Percentiles rank a stretch among this genome's conserved stretches.
Evolutionary conservation across 192 early-diverging fungal genomes (phyloP).

Genomic region (Linnemannia elongata): DNA sequence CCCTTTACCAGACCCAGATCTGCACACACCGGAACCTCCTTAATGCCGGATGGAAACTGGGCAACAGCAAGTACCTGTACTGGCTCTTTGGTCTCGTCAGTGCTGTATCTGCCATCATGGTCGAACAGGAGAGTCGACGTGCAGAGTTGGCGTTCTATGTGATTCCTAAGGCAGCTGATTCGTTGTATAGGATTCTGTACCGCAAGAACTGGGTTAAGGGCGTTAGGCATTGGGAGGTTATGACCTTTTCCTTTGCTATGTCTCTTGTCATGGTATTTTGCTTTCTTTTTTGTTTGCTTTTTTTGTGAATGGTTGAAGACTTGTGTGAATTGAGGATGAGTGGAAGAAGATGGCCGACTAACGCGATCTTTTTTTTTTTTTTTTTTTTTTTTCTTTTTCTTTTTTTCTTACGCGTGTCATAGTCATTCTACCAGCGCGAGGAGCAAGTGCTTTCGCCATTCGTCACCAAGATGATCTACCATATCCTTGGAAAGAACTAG

Average conservation of each 20-base stretch:
- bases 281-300: constrained; percentile 9
- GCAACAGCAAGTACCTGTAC: constrained; percentile 75
- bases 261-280: constrained; percentile 76
- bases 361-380: neutral
- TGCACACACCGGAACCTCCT: constrained; percentile 75
- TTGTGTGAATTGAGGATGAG: neutral
- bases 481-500: constrained; percentile 39
- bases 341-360: neutral
- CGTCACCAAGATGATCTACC: constrained; percentile 56
- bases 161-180: constrained; percentile 77
- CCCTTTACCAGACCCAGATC: constrained; percentile 74
- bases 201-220: constrained; percentile 69
- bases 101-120: constrained; percentile 68
- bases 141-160: constrained; percentile 84
- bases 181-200: constrained; percentile 75
- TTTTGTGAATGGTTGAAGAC: neutral
- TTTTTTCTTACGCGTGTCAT: neutral
- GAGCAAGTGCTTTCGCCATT: constrained; percentile 67
- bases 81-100: constrained; percentile 71
- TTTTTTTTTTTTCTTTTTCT: neutral
- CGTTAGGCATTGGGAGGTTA: constrained; percentile 72
- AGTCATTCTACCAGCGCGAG: constrained; percentile 73
- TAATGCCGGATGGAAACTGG: constrained; percentile 22
- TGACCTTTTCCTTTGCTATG: constrained; percentile 73
- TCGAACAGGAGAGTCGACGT: constrained; percentile 79